These are phyloP conservation scores for Torulaspora maleeae DNA, from an alignment of 805 yeast species.

Conservation along the genomic window DNA sequence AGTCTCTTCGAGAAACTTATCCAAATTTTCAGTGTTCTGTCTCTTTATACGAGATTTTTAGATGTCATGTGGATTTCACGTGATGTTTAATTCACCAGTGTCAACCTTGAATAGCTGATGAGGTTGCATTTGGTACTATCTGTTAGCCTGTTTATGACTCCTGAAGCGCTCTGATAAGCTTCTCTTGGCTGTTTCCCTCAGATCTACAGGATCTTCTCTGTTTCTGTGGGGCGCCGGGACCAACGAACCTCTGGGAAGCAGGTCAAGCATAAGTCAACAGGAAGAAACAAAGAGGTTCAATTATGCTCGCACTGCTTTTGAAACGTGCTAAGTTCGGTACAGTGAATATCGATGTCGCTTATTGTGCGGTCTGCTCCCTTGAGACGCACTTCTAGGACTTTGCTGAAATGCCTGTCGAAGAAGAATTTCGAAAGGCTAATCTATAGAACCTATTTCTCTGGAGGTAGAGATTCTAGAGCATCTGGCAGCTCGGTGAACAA, in stretches of 20 bases:
- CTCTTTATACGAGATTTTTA: background rate
- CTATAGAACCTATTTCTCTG: conserved; percentile 15
- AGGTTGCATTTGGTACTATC: too few relatives aligned
- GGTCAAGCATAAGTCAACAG: background rate
- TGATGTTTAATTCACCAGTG: background rate
- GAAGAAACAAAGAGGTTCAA: background rate
- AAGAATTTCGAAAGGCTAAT: conserved; percentile 17
- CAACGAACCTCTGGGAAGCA: background rate
- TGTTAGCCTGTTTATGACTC: too few relatives aligned
- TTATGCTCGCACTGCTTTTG: background rate
- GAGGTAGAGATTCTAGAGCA: background rate
- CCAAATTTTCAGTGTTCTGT: background rate
- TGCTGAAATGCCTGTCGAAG: conserved; percentile 18
- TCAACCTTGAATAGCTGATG: too few relatives aligned
- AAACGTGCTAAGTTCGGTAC: background rate
- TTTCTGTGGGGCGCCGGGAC: conserved; percentile 4
- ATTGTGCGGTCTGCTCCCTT: conserved; percentile 16
- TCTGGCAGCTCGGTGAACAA: conserved; percentile 4
- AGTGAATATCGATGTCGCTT: conserved; percentile 11
- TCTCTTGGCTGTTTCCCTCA: background rate
- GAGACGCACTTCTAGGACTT: conserved; percentile 16
- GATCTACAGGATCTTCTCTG: background rate
- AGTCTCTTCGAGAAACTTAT: background rate
- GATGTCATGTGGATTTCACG: background rate
- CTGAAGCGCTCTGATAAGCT: too few relatives aligned